Percentiles rank a stretch among this genome's conserved stretches.
Evolutionary conservation across 768 basidiomycete species (phyloP).

Genomic region (Cubamyces sp.): DNA sequence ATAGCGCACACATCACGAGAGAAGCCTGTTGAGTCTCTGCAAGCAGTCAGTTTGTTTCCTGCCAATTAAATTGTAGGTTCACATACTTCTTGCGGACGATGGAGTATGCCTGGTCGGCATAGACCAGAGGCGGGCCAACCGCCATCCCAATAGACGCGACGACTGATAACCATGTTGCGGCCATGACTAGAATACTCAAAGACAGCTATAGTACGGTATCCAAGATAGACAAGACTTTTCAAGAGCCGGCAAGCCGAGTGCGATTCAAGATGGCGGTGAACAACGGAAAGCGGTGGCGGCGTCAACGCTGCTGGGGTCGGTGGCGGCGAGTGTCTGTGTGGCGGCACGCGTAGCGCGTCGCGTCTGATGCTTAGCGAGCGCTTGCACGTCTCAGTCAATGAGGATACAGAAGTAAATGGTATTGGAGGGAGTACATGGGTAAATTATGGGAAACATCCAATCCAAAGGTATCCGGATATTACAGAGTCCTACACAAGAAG

Average conservation of each 20-base stretch:
- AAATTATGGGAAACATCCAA: not conserved
- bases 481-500: not conserved
- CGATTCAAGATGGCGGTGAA: not conserved
- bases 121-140: constrained; percentile 81
- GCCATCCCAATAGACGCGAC: constrained; percentile 81
- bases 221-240: not conserved
- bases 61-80: not conserved
- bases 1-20: constrained; percentile 88
- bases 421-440: no score
- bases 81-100: constrained; percentile 75
- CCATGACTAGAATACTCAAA: constrained; percentile 32
- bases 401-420: no score
- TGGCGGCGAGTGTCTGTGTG: no score
- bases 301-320: not conserved
- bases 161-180: constrained; percentile 67
- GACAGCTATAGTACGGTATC: not conserved
- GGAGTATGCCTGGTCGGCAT: constrained; percentile 81
- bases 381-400: not conserved
- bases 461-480: constrained; percentile 5
- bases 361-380: not conserved
- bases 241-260: no score
- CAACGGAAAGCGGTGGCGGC: not conserved
- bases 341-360: not conserved
- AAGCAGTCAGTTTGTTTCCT: constrained; percentile 12
- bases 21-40: constrained; percentile 83